Base-by-base conservation (phyloP, 2,329 filamentous ascomycete genomes). In the Dendryphion nanum region DNA sequence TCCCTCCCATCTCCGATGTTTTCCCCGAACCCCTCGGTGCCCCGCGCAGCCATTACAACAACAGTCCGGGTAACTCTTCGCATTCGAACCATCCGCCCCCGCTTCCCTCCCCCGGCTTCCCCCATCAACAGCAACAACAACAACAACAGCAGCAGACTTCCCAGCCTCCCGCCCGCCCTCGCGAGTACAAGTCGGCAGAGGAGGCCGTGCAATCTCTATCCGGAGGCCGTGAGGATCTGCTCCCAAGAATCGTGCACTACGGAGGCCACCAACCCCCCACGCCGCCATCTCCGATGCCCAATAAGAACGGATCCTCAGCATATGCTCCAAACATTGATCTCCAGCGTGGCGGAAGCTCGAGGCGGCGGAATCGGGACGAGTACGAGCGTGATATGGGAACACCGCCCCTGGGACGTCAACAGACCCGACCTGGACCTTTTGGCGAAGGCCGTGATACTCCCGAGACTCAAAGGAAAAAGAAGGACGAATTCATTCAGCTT, bases 201-300 rank as follows among this genome's bases (percentile, higher is more conserved):
- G 93, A 98, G 62, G 93, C 89, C 3, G 90, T 97, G 43, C 86
- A 88, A 41, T 88, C 93, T 48, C 70, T 98, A 45, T 84, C 90
- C 4, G 90, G 89, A 35, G 93, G 93, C n/a, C 82, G 93, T 40
- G 85, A 95, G 40, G 93, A 98, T 42, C 75, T 97, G 12, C 75
- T 96, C 35, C 93, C 93, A 16, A 93, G 91, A 67, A 81, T 97
- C 40, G 88, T 98, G 12, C 93, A 97, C 68, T 98, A 98, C 64
- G 89, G 86, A 26, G 89, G 89, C 32, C 89, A 94, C 60, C 91
- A 95, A 64, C 90, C 91, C 28, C 90, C 90, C 3, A 95, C 90
- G 2, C 90, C 91, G 23, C 89, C 89, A 4, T 94, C 89, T 30
- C 88, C 85, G 12, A 76, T 83, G 60, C 74, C 82, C 38, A 70